Evolutionary conservation across 1,139 yeast genomes (phyloP), one percentile per base, ranked within the genome.

Genomic region (Debaryomyces psychrophilus): DNA sequence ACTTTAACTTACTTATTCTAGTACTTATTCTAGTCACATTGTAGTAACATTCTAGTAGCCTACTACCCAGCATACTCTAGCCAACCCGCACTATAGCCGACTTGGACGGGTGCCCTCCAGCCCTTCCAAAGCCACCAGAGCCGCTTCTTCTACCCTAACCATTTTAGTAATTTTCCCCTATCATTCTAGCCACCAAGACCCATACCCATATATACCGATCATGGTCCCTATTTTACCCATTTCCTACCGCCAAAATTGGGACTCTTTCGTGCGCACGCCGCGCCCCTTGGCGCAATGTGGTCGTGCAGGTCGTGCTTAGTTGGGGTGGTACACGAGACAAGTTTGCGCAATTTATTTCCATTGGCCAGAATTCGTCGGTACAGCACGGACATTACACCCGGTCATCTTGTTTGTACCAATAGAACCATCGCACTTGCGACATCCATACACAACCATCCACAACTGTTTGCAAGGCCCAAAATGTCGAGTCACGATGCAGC

Each of bases 261-360:
- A 20, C 22, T 20, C 22, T 20, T 20, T 5, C 22, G 22, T 20
- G 22, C 5, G 22, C 22, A 20, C 5, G 22, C 5, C 4, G 22
- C 22, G 22, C 5, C 22, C 22, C 22, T 20, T 20, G 22, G 22
- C 5, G 22, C 22, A 20, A 20, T 20, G 5, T 12, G 34, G 34
- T 9, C 17, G 8, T 5, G 12, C 11, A 29, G 15, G 18, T 29
- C 17, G 18, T 12, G 7, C 12, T 29, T 8, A 7, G 4, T 29
- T 12, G 9, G 9, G 15, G 38, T 6, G 27, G 38, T 35, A 28
- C 38, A 23, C 28, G 12, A 17, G n/a, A 15, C 12, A 35, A 35
- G n/a, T 35, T 34, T 35, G 38, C 38, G 38, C 28, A 11, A 35
- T 35, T 35, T 20, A 23, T 35, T 34, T 23, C 38, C n/a, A 35